These are phyloP conservation scores for Ascochyta fabae DNA, from an alignment of 2,329 filamentous ascomycete genomes.

Conservation along the genomic window DNA sequence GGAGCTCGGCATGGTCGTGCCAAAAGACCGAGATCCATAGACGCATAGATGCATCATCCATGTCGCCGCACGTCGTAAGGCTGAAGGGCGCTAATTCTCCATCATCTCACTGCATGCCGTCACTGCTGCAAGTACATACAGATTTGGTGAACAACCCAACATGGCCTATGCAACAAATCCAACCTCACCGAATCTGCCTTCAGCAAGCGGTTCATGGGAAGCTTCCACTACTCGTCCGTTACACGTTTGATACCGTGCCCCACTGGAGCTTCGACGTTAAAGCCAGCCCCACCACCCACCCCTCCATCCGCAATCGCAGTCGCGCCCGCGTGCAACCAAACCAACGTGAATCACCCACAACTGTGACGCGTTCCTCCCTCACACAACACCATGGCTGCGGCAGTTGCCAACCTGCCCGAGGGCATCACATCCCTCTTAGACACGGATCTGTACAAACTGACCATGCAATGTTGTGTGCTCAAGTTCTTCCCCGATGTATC, in stretches of 20 bases:
- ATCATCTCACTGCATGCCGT: slow-evolving; percentile 14
- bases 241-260: slow-evolving; percentile 11
- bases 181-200: not conserved
- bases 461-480: slow-evolving; percentile 89
- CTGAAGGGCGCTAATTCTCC: slow-evolving; percentile 2
- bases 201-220: not conserved
- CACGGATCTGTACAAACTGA: slow-evolving; percentile 88
- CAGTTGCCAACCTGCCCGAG: slow-evolving; percentile 41
- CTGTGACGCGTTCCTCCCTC: not conserved
- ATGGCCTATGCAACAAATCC: not conserved
- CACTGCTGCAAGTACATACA: slow-evolving; percentile 1
- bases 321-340: not conserved
- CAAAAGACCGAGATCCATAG: slow-evolving; percentile 5
- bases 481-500: slow-evolving; percentile 84
- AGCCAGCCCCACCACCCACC: slow-evolving; percentile 40
- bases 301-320: slow-evolving; percentile 29
- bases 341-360: not conserved
- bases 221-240: not conserved
- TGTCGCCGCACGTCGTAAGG: slow-evolving; percentile 11
- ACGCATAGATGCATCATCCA: not conserved
- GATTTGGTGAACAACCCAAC: not conserved
- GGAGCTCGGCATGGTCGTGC: slow-evolving; percentile 7
- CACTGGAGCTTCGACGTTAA: not conserved
- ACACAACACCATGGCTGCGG: slow-evolving; percentile 30
- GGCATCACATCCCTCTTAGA: slow-evolving; percentile 56